phyloP scores from a whole-genome alignment of 192 early-diverging fungal species.

The Glomus cerebriforme region DNA sequence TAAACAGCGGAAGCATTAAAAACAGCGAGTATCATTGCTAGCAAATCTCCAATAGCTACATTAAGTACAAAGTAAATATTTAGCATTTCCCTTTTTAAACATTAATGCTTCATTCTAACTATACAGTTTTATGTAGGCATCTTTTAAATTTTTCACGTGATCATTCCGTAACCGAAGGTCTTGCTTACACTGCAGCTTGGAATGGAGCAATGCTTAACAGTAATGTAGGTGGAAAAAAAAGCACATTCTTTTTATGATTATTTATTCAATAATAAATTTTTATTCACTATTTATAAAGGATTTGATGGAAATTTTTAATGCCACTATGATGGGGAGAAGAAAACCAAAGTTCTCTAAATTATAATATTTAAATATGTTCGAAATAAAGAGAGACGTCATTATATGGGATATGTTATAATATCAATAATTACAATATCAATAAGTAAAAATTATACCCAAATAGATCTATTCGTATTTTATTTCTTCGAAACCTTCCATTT shows the following conservation, averaged over 20 bases:
- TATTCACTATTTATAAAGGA: constrained; percentile 12
- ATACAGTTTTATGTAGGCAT: constrained; percentile 50
- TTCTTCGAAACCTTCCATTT: too few species aligned
- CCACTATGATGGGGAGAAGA: constrained; percentile 2
- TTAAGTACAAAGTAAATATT: constrained; percentile 80
- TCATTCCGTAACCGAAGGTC: constrained; percentile 85
- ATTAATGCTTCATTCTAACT: background rate
- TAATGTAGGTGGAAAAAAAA: constrained; percentile 42
- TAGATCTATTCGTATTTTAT: too few species aligned
- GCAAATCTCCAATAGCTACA: constrained; percentile 87
- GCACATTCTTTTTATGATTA: background rate
- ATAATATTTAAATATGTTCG: background rate
- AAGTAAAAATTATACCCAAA: too few species aligned
- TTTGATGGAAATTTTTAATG: constrained; percentile 10
- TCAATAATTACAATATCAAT: too few species aligned
- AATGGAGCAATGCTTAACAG: constrained; percentile 83
- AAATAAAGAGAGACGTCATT: too few species aligned
- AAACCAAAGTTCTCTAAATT: constrained; percentile 31
- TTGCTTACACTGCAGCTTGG: constrained; percentile 89
- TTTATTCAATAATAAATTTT: background rate
- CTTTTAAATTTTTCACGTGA: constrained; percentile 90
- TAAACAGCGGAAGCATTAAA: constrained; percentile 66
- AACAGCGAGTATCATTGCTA: constrained; percentile 74
- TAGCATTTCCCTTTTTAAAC: background rate
- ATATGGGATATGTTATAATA: too few species aligned